A percentile compares a stretch with the other conserved stretches of the same genome.
phyloP scores from a whole-genome alignment of 306 rosid genomes.

The Hippophae rhamnoides region DNA sequence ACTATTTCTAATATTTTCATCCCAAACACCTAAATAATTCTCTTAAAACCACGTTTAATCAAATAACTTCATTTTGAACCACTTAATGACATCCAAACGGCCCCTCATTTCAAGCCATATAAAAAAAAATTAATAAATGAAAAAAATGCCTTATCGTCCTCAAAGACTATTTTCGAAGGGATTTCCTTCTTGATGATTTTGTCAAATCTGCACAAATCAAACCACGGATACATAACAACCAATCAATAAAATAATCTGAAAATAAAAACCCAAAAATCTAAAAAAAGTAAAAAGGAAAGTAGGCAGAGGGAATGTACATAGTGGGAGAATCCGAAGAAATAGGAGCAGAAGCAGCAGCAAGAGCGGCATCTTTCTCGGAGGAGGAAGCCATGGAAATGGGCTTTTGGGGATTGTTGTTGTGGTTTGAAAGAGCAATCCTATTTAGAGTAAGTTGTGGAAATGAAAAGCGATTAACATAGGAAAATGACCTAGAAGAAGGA shows the following conservation, averaged over 20 bases:
- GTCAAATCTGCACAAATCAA: slow-evolving; percentile 56
- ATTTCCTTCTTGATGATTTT: slow-evolving; percentile 86
- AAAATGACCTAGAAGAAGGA: background rate
- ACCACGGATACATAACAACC: background rate
- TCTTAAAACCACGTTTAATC: too few relatives aligned
- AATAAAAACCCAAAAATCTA: slow-evolving; percentile 1
- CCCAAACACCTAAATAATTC: too few relatives aligned
- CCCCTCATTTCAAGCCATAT: background rate
- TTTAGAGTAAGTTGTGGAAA: too few relatives aligned
- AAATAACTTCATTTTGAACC: too few relatives aligned
- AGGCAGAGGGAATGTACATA: slow-evolving; percentile 28
- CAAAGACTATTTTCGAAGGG: slow-evolving; percentile 72
- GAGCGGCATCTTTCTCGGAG: slow-evolving; percentile 73
- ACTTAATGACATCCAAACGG: too few relatives aligned
- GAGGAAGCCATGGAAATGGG: slow-evolving; percentile 59
- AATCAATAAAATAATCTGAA: background rate
- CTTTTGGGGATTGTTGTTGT: background rate
- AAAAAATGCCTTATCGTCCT: slow-evolving; percentile 73
- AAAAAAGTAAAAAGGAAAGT: background rate
- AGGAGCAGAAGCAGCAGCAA: slow-evolving; percentile 47
- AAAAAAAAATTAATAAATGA: background rate
- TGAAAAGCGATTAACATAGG: too few relatives aligned
- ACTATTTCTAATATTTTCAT: too few relatives aligned
- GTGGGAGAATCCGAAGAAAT: slow-evolving; percentile 70
- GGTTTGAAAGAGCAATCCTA: too few relatives aligned